These are phyloP conservation scores for Salix udensis DNA, from an alignment of 345 rosid genomes.

Conservation along the genomic window DNA sequence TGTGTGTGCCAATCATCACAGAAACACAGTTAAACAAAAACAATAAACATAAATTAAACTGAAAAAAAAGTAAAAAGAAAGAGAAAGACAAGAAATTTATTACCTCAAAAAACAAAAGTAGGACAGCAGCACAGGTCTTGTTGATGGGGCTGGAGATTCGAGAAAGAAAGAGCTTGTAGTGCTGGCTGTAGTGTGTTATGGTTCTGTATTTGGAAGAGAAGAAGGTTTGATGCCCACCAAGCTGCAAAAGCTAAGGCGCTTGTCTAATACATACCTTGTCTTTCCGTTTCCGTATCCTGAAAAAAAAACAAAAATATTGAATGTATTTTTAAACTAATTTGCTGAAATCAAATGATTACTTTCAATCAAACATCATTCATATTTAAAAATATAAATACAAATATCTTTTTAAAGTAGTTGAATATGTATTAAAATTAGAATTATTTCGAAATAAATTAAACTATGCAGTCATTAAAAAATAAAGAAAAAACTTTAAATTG, in stretches of 20 bases:
- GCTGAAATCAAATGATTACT: not conserved
- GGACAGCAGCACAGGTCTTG: not conserved
- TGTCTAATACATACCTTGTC: not conserved
- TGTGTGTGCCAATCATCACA: not conserved
- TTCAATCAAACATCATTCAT: not conserved
- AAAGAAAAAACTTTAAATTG: not conserved
- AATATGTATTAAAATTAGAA: not conserved
- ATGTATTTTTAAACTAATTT: not conserved
- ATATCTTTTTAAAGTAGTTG: not conserved
- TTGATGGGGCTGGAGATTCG: not conserved
- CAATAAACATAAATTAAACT: not conserved
- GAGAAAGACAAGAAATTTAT: not conserved
- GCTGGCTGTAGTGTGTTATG: not conserved
- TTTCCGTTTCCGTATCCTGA: not conserved
- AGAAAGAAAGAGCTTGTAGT: not conserved
- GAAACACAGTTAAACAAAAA: not conserved
- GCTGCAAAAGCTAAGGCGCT: not conserved
- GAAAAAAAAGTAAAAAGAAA: not conserved
- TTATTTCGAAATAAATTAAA: not conserved
- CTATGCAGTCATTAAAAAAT: not conserved
- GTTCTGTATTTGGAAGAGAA: not conserved
- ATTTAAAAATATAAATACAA: not conserved
- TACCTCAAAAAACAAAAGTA: not conserved
- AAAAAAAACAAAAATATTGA: not conserved
- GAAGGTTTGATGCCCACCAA: not conserved